A percentile compares a stretch with the other conserved stretches of the same genome.
phyloP scores from a whole-genome alignment of 805 yeast species.

The Myxozyma lipomycoides region DNA sequence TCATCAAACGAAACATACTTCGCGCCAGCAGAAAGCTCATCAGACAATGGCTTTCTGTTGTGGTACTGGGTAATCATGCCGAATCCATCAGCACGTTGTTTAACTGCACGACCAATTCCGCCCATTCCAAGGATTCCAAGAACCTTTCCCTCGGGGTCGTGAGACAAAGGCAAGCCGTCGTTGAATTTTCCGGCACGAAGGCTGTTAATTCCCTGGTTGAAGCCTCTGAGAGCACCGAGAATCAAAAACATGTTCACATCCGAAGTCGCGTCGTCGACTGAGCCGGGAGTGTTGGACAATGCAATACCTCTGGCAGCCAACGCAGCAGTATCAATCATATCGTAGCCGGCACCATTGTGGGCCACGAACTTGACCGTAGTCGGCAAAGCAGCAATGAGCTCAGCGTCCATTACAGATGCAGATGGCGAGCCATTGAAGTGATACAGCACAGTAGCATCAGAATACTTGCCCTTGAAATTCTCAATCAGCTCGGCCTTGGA shows the following conservation, averaged over 20 bases:
- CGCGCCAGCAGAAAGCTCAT: slow-evolving; percentile 65
- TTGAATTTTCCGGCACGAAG: slow-evolving; percentile 60
- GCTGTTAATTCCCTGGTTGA: slow-evolving; percentile 53
- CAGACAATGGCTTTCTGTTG: slow-evolving; percentile 57
- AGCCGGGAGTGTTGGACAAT: slow-evolving; percentile 58
- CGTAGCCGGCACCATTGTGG: slow-evolving; percentile 67
- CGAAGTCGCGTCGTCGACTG: slow-evolving; percentile 70
- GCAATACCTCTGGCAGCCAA: slow-evolving; percentile 53
- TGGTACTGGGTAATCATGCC: slow-evolving; percentile 73
- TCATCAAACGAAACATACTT: slow-evolving; percentile 70
- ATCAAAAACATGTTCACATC: slow-evolving; percentile 62
- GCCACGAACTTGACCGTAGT: slow-evolving; percentile 49
- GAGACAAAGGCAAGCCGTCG: slow-evolving; percentile 59
- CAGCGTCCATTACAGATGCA: slow-evolving; percentile 64
- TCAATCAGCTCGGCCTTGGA: slow-evolving; percentile 39
- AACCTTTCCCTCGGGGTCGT: slow-evolving; percentile 68
- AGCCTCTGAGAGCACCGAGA: slow-evolving; percentile 63
- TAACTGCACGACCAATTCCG: slow-evolving; percentile 80
- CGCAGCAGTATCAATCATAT: slow-evolving; percentile 60
- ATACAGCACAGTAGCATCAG: slow-evolving; percentile 42
- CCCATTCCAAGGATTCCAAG: slow-evolving; percentile 87
- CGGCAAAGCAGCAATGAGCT: slow-evolving; percentile 56
- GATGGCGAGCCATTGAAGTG: slow-evolving; percentile 49
- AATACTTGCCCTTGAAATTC: slow-evolving; percentile 43
- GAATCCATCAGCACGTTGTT: slow-evolving; percentile 68